A percentile compares a stretch with the other conserved stretches of the same genome.
Conservation (phyloP, 495 filamentous ascomycete genomes). For the Aspergillus nanangensis region DNA sequence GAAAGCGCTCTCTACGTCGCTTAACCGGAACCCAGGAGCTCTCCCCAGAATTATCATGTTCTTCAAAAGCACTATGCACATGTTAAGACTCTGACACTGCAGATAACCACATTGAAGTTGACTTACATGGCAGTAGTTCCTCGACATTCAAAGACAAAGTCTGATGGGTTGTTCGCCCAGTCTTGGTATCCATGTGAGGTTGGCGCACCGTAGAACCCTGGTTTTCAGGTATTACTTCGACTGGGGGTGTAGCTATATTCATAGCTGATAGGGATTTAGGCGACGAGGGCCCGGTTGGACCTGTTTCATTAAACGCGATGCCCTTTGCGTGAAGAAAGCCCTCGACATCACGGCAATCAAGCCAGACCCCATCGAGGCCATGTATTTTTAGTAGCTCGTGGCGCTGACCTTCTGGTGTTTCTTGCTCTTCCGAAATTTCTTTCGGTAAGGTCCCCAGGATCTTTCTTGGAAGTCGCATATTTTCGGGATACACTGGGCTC, state of each 20-base stretch:
- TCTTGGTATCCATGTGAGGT: not conserved
- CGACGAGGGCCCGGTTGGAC: slow-evolving; percentile 5
- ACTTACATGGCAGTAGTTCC: slow-evolving; percentile 11
- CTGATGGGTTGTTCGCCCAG: not conserved
- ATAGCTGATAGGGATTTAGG: not conserved
- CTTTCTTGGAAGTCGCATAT: slow-evolving; percentile 17
- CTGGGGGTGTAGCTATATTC: not conserved
- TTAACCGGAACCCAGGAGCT: slow-evolving; percentile 12
- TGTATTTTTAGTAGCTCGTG: slow-evolving; percentile 7
- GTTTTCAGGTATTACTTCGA: not conserved
- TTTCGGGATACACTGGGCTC: slow-evolving; percentile 26
- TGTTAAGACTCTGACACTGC: not conserved
- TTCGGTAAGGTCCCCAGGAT: slow-evolving; percentile 15
- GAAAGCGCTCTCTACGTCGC: slow-evolving; percentile 14
- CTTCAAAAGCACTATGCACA: slow-evolving; percentile 2
- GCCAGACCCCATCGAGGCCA: slow-evolving; percentile 64
- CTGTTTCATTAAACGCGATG: slow-evolving; percentile 11
- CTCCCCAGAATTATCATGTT: slow-evolving; percentile 15
- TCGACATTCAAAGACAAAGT: slow-evolving; percentile 6
- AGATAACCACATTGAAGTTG: not conserved
- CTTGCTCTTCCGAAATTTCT: not conserved
- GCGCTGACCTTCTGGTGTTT: not conserved
- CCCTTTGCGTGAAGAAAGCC: slow-evolving; percentile 23
- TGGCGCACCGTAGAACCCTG: not conserved
- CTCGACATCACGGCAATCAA: slow-evolving; percentile 69